phyloP scores from a whole-genome alignment of 2,329 filamentous ascomycete genomes.

The Mollisiaceae sp. region DNA sequence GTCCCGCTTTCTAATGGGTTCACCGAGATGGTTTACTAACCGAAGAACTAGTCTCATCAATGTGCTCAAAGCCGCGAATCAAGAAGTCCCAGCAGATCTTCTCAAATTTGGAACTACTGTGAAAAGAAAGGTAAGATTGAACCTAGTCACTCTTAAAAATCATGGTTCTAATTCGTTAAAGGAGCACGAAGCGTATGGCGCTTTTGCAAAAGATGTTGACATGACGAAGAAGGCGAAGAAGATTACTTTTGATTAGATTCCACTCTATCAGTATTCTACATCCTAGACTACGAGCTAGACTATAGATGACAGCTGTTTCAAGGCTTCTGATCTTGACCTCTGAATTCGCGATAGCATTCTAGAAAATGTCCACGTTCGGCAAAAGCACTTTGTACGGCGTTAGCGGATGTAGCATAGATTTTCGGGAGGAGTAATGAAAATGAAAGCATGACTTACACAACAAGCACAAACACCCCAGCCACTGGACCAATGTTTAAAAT shows the following conservation, averaged over 20 bases:
- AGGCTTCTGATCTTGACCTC: slow-evolving; percentile 36
- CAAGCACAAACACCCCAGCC: slow-evolving; percentile 56
- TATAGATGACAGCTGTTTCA: not conserved
- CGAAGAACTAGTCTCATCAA: slow-evolving; percentile 74
- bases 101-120: slow-evolving; percentile 97
- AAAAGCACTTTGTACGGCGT: slow-evolving; percentile 49
- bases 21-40: slow-evolving; percentile 1
- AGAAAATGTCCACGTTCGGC: slow-evolving; percentile 60
- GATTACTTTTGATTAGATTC: slow-evolving; percentile 78
- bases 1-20: slow-evolving; percentile 45
- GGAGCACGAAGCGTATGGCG: slow-evolving; percentile 91
- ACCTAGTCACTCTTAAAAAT: too few relatives aligned
- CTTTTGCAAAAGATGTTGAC: slow-evolving; percentile 91
- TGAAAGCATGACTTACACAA: slow-evolving; percentile 61
- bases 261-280: not conserved
- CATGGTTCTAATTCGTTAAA: slow-evolving; percentile 45
- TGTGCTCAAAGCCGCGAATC: slow-evolving; percentile 90
- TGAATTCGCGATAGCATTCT: slow-evolving; percentile 54
- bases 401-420: not conserved
- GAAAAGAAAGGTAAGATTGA: slow-evolving; percentile 71
- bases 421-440: slow-evolving; percentile 2
- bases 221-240: slow-evolving; percentile 85
- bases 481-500: slow-evolving; percentile 54
- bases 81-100: slow-evolving; percentile 86
- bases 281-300: not conserved